phyloP scores from a whole-genome alignment of 1,284 basidiomycete species.

The Sparassis latifolia region DNA sequence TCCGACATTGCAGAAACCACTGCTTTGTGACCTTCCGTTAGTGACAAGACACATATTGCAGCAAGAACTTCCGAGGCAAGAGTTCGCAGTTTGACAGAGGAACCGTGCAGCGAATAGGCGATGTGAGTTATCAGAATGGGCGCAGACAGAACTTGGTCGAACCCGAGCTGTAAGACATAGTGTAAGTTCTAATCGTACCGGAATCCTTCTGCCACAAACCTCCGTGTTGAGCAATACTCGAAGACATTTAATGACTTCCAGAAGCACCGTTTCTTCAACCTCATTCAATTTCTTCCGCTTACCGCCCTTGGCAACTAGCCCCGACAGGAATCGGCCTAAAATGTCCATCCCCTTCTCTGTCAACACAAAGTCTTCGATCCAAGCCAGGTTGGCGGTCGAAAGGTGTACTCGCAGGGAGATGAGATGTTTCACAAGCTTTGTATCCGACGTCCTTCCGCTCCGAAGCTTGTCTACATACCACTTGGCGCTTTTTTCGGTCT shows the following conservation, averaged over 20 bases:
- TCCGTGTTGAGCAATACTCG: constrained; percentile 82
- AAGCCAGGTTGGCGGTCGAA: constrained; percentile 74
- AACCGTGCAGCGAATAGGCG: constrained; percentile 61
- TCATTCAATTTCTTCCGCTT: constrained; percentile 56
- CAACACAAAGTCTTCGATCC: constrained; percentile 74
- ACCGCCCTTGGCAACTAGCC: constrained; percentile 56
- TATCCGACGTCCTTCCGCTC: constrained; percentile 43
- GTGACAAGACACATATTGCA: constrained; percentile 74
- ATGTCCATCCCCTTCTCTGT: constrained; percentile 62
- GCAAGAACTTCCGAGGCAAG: constrained; percentile 77
- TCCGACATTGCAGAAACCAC: constrained; percentile 80
- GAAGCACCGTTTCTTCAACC: constrained; percentile 58
- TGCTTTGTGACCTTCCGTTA: constrained; percentile 63
- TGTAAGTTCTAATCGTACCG: background rate
- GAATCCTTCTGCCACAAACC: constrained; percentile 31
- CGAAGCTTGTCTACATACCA: constrained; percentile 59
- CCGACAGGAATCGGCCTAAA: constrained; percentile 49
- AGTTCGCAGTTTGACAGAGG: constrained; percentile 66
- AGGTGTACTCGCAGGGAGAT: constrained; percentile 83
- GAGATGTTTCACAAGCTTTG: constrained; percentile 70
- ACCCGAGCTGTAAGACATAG: constrained; percentile 45
- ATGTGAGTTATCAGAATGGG: constrained; percentile 70
- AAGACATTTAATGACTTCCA: constrained; percentile 77
- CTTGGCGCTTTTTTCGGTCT: constrained; percentile 41
- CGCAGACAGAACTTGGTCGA: constrained; percentile 61